A percentile compares a stretch with the other conserved stretches of the same genome.
phyloP scores from a whole-genome alignment of 805 yeast species.

The Ogataea pilisensis region DNA sequence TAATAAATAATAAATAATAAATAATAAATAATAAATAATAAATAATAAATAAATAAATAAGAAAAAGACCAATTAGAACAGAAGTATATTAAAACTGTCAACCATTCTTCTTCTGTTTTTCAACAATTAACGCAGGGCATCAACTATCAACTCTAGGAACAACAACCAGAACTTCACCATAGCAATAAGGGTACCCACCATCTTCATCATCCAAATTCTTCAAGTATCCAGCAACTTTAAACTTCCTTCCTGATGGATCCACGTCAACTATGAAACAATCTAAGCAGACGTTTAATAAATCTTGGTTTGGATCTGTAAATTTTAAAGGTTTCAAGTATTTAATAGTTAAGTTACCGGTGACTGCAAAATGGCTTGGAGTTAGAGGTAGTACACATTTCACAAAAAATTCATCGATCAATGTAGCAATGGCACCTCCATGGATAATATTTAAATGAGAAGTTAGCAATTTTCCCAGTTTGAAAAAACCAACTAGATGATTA shows the following conservation, averaged over 20 bases:
- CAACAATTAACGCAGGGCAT: no score
- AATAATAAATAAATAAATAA: no score
- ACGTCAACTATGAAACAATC: constrained; percentile 21
- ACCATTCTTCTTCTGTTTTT: no score
- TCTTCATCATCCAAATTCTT: constrained; percentile 12
- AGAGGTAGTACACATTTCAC: constrained; percentile 47
- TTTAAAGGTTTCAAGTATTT: constrained; percentile 34
- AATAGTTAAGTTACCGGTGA: constrained; percentile 45
- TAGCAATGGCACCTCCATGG: constrained; percentile 52
- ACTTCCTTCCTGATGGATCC: constrained; percentile 11
- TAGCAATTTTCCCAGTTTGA: constrained; percentile 42
- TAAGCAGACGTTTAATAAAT: constrained; percentile 15
- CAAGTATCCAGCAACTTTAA: constrained; percentile 20
- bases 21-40: no score
- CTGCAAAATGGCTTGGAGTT: constrained; percentile 42
- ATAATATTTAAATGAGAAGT: constrained; percentile 46
- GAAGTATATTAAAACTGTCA: no score
- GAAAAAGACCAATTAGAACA: no score
- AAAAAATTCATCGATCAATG: constrained; percentile 49
- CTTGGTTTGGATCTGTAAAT: constrained; percentile 6
- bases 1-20: no score
- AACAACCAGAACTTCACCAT: constrained; percentile 24
- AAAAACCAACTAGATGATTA: constrained; percentile 42
- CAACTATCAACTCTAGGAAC: constrained; percentile 15
- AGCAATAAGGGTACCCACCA: constrained; percentile 18